phyloP scores from a whole-genome alignment of 2,329 filamentous ascomycete species.

The Fusarium sp. region DNA sequence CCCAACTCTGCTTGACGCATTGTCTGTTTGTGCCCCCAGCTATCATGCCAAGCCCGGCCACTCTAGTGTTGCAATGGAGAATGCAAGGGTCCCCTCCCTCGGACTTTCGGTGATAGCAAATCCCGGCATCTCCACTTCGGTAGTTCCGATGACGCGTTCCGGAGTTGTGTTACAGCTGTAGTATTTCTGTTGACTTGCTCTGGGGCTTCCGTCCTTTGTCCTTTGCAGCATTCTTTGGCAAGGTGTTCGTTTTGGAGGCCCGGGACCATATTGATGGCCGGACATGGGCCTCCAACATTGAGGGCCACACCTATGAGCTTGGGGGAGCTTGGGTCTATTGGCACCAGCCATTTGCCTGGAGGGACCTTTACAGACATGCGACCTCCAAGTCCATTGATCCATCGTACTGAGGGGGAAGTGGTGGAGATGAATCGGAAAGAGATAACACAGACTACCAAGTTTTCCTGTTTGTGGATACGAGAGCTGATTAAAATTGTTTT shows the following conservation, averaged over 20 bases:
- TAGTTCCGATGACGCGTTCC: not conserved
- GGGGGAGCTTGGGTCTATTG: constrained; percentile 11
- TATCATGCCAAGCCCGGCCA: too few species aligned
- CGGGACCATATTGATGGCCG: constrained; percentile 3
- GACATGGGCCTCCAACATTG: not conserved
- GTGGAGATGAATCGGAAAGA: not conserved
- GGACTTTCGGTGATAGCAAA: not conserved
- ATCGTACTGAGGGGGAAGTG: not conserved
- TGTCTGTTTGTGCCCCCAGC: too few species aligned
- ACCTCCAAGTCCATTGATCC: not conserved
- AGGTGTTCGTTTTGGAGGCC: not conserved
- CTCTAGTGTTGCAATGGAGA: too few species aligned
- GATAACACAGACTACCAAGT: not conserved
- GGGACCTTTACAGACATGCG: not conserved
- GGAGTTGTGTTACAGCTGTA: too few species aligned
- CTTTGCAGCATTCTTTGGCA: too few species aligned
- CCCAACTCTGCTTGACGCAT: too few species aligned
- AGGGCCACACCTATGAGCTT: constrained; percentile 6
- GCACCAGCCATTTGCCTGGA: not conserved
- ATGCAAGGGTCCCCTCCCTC: not conserved
- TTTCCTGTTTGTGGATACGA: not conserved
- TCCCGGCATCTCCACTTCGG: not conserved
- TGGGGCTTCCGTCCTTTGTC: too few species aligned
- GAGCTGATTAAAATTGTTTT: not conserved
- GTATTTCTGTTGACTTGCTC: too few species aligned